Percentiles rank a stretch among this genome's conserved stretches.
phyloP scores from a whole-genome alignment of 345 rosid genomes.

The Gossypium raimondii region DNA sequence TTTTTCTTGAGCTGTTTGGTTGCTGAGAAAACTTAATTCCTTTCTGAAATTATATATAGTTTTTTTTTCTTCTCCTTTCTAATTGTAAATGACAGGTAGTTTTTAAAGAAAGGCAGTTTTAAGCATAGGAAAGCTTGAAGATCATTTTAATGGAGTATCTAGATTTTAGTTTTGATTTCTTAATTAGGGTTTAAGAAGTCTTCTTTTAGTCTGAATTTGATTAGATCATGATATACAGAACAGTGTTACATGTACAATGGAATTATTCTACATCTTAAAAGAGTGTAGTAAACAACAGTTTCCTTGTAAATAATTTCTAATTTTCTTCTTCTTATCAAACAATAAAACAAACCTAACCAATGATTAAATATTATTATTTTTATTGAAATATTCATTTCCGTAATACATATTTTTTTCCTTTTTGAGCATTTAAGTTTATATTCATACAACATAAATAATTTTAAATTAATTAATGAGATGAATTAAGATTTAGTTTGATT shows the following conservation, averaged over 20 bases:
- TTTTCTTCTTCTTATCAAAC: background rate
- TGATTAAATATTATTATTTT: background rate
- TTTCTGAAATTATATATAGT: background rate
- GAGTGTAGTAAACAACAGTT: too few species aligned
- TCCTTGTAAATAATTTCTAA: background rate
- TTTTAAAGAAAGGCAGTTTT: background rate
- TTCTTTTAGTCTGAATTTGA: background rate
- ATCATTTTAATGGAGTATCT: background rate
- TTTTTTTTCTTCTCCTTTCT: background rate
- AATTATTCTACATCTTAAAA: too few species aligned
- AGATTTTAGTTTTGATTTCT: background rate
- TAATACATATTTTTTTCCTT: too few species aligned
- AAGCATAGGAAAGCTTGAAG: constrained; percentile 6
- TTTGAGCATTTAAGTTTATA: too few species aligned
- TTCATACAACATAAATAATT: too few species aligned
- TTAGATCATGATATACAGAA: background rate
- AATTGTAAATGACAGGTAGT: background rate
- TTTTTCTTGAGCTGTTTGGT: background rate
- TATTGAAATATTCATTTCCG: too few species aligned
- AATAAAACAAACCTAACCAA: background rate
- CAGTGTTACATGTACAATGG: background rate
- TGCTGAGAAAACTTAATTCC: background rate
- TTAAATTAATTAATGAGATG: too few species aligned
- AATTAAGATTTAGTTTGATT: too few species aligned
- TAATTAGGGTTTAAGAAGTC: background rate